Evolutionary conservation across 2,329 filamentous ascomycete genomes (phyloP).

Genomic region (Cladophialophora exuberans): DNA sequence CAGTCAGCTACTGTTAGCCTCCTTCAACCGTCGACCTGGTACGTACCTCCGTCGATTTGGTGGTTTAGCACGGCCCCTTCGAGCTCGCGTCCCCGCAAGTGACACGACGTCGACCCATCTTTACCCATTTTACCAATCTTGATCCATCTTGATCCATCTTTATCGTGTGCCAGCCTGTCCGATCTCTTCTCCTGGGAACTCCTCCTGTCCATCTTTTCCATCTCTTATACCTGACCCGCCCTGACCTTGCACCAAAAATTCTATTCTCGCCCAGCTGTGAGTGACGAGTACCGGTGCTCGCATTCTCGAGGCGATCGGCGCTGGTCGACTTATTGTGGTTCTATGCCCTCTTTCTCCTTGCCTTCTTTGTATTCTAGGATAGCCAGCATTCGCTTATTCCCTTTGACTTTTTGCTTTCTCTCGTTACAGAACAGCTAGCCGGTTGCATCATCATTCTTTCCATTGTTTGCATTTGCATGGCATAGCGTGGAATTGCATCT

Average conservation of each 20-base stretch:
- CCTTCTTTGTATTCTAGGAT: too few relatives aligned
- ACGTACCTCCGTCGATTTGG: neutral
- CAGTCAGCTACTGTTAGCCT: neutral
- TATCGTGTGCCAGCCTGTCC: too few relatives aligned
- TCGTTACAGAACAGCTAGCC: too few relatives aligned
- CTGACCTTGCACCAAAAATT: neutral
- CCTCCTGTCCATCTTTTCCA: constrained; percentile 20
- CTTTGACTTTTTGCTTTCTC: too few relatives aligned
- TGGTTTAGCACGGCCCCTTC: neutral
- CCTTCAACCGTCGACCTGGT: too few relatives aligned
- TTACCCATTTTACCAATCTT: neutral
- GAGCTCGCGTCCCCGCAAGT: neutral
- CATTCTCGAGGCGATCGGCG: neutral
- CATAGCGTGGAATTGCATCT: neutral
- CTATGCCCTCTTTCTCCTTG: too few relatives aligned
- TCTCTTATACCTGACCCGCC: neutral
- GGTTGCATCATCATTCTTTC: neutral
- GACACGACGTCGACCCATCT: neutral
- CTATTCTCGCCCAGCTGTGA: neutral
- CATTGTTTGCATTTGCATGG: neutral
- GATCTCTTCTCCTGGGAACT: neutral
- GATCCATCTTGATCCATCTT: too few relatives aligned
- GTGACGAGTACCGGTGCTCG: neutral
- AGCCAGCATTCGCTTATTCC: too few relatives aligned
- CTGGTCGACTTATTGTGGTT: too few relatives aligned